Conservation (phyloP, 2,329 filamentous ascomycete genomes). For the Septoria linicola region DNA sequence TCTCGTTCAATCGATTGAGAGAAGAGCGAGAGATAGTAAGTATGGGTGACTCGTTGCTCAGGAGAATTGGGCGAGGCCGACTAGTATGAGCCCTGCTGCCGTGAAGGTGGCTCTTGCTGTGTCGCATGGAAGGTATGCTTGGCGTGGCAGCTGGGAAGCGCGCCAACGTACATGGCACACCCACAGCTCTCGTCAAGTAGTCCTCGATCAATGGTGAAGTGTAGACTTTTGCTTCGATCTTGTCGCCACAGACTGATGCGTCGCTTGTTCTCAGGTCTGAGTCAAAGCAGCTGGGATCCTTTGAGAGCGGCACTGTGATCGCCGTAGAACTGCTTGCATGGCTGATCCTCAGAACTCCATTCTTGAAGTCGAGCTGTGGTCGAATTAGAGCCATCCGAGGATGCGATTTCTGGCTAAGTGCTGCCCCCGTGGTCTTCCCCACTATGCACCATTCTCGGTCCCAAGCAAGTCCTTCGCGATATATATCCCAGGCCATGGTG, state of each 20-base stretch:
- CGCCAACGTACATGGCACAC: slow-evolving; percentile 77
- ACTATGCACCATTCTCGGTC: slow-evolving; percentile 96
- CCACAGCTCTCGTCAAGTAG: slow-evolving; percentile 76
- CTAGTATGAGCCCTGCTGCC: slow-evolving; percentile 35
- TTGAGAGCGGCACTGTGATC: slow-evolving; percentile 60
- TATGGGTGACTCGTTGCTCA: slow-evolving; percentile 94
- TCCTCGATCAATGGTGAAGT: slow-evolving; percentile 61
- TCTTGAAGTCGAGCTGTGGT: slow-evolving; percentile 69
- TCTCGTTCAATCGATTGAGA: slow-evolving; percentile 71
- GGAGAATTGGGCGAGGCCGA: slow-evolving; percentile 60
- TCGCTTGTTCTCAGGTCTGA: slow-evolving; percentile 37
- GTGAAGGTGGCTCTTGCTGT: slow-evolving; percentile 68
- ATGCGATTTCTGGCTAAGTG: slow-evolving; percentile 83
- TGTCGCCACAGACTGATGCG: slow-evolving; percentile 81
- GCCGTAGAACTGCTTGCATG: slow-evolving; percentile 38
- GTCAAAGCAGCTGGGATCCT: slow-evolving; percentile 61
- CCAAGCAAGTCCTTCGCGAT: slow-evolving; percentile 81
- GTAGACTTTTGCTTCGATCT: slow-evolving; percentile 70
- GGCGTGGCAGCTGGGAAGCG: slow-evolving; percentile 68
- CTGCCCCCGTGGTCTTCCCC: slow-evolving; percentile 78
- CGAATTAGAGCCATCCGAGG: slow-evolving; percentile 82
- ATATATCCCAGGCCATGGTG: slow-evolving; percentile 69
- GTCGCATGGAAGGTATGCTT: slow-evolving; percentile 59
- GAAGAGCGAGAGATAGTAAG: slow-evolving; percentile 79
- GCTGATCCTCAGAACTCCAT: slow-evolving; percentile 63